Conservation (phyloP, 1,139 yeast species). For the Petasospora fabianii region DNA sequence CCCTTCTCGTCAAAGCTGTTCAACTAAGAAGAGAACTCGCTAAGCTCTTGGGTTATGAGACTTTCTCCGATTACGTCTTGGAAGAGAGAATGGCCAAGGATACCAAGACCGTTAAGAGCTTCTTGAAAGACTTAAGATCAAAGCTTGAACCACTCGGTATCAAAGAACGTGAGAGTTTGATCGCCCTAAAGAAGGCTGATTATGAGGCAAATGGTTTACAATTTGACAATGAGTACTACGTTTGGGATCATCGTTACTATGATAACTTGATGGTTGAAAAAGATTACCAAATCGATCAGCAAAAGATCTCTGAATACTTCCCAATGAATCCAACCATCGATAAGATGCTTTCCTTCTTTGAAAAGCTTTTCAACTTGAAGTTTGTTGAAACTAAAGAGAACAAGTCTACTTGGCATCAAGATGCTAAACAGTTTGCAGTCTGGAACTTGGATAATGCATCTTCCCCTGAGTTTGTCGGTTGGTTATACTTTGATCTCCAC, state of each 20-base stretch:
- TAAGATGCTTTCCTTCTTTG: slow-evolving; percentile 69
- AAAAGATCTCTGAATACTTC: slow-evolving; percentile 71
- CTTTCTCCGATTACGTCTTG: slow-evolving; percentile 64
- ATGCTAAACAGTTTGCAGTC: slow-evolving; percentile 71
- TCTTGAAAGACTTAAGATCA: slow-evolving; percentile 55
- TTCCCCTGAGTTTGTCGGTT: slow-evolving; percentile 64
- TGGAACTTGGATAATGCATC: slow-evolving; percentile 54
- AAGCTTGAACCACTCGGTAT: slow-evolving; percentile 58
- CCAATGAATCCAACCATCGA: slow-evolving; percentile 65
- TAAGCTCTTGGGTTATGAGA: slow-evolving; percentile 57
- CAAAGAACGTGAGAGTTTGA: slow-evolving; percentile 48
- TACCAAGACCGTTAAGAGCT: slow-evolving; percentile 53
- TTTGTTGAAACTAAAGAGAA: slow-evolving; percentile 47
- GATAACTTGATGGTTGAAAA: slow-evolving; percentile 60
- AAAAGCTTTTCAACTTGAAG: slow-evolving; percentile 61
- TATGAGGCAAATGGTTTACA: slow-evolving; percentile 40
- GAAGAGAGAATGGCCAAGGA: slow-evolving; percentile 80
- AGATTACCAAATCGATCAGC: slow-evolving; percentile 68
- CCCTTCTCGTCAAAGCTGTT: slow-evolving; percentile 55
- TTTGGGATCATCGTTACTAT: slow-evolving; percentile 74
- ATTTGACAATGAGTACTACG: slow-evolving; percentile 43
- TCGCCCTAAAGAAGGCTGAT: slow-evolving; percentile 53
- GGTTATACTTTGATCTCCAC: slow-evolving; percentile 75
- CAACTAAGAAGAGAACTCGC: slow-evolving; percentile 61
- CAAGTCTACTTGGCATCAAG: slow-evolving; percentile 65